Percentiles rank a stretch among this genome's conserved stretches.
These are phyloP conservation scores for Colletotrichum tofieldiae DNA, from an alignment of 2,329 filamentous ascomycete species.

Conservation along the genomic window DNA sequence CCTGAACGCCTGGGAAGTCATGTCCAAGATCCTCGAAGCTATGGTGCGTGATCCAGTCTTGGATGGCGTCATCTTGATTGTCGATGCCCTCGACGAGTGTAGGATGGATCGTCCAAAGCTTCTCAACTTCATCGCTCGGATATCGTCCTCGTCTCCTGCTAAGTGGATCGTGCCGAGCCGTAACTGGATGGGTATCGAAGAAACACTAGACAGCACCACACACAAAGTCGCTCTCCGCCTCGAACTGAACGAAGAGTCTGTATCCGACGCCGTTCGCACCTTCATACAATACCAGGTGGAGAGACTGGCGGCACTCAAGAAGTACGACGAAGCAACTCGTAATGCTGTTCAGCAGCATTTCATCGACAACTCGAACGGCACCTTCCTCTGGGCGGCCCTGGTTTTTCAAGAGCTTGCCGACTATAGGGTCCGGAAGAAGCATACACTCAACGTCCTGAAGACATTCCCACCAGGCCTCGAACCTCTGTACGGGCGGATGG, in stretches of 20 bases:
- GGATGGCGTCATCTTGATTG: slow-evolving; percentile 51
- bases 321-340: slow-evolving; percentile 25
- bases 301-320: slow-evolving; percentile 43
- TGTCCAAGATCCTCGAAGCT: slow-evolving; percentile 55
- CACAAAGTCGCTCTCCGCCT: slow-evolving; percentile 49
- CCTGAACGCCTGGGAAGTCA: slow-evolving; percentile 47
- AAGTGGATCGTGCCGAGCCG: slow-evolving; percentile 65
- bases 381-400: slow-evolving; percentile 57
- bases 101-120: slow-evolving; percentile 45
- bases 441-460: slow-evolving; percentile 12
- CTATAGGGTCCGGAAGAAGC: neutral
- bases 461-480: slow-evolving; percentile 55
- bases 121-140: slow-evolving; percentile 51
- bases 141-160: slow-evolving; percentile 41
- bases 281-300: slow-evolving; percentile 54
- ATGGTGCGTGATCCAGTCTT: slow-evolving; percentile 55
- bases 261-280: slow-evolving; percentile 51
- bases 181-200: slow-evolving; percentile 56
- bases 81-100: slow-evolving; percentile 47
- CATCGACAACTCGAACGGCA: slow-evolving; percentile 52
- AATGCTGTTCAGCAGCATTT: slow-evolving; percentile 44
- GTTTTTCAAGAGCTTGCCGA: slow-evolving; percentile 41
- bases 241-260: slow-evolving; percentile 54
- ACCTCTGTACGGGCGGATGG: slow-evolving; percentile 56
- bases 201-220: slow-evolving; percentile 45